Conservation (phyloP, 371 early-diverging fungal species). For the Lichtheimia ramosa region DNA sequence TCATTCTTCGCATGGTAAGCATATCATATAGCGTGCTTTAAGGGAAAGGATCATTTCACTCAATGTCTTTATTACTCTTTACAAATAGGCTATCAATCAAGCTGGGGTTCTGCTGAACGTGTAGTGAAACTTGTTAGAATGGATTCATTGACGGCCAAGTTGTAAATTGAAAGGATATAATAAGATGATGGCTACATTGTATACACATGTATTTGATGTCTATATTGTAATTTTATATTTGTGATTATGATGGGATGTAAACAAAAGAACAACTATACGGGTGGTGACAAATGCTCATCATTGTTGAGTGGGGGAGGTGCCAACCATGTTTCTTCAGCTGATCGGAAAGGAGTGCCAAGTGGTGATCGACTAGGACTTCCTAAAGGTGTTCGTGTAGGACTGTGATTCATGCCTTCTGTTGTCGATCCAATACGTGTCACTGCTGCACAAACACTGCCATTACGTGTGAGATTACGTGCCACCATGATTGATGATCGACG, state of each 20-base stretch:
- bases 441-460: constrained; percentile 30
- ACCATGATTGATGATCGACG: constrained; percentile 14
- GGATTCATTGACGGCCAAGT: constrained; percentile 22
- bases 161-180: constrained; percentile 16
- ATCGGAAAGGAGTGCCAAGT: not conserved
- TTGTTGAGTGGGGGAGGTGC: constrained; percentile 1
- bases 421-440: constrained; percentile 24
- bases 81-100: constrained; percentile 40
- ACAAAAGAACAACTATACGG: not conserved
- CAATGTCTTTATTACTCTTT: constrained; percentile 1
- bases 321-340: not conserved
- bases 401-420: not conserved
- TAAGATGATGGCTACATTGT: not conserved
- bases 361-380: not conserved
- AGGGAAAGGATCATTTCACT: too few relatives aligned
- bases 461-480: constrained; percentile 35
- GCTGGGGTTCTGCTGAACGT: constrained; percentile 40
- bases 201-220: not conserved
- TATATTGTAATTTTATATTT: too few relatives aligned
- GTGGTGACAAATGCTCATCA: constrained; percentile 4
- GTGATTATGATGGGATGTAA: not conserved
- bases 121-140: constrained; percentile 27
- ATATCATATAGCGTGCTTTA: not conserved
- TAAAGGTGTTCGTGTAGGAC: not conserved
- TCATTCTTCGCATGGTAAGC: constrained; percentile 43